phyloP scores from a whole-genome alignment of 2,329 filamentous ascomycete genomes.

The Beauveria varroae region DNA sequence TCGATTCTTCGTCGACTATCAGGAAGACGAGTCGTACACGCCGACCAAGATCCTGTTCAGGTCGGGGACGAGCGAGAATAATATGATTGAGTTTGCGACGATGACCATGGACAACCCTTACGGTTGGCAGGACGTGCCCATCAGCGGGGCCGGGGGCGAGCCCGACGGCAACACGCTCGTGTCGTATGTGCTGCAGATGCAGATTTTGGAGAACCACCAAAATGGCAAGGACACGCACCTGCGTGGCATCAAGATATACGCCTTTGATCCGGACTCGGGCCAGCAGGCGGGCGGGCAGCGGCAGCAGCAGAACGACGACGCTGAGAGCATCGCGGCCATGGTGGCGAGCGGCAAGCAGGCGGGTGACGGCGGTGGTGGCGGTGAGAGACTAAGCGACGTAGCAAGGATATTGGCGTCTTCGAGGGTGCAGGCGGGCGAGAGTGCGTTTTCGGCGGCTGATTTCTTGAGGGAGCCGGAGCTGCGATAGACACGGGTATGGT shows the following conservation, averaged over 20 bases:
- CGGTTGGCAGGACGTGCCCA: conserved; percentile 84
- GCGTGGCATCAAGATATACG: conserved; percentile 81
- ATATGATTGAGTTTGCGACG: conserved; percentile 78
- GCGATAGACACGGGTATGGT: conserved; percentile 19
- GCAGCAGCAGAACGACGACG: conserved; percentile 21
- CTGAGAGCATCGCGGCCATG: conserved; percentile 10
- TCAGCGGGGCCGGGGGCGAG: conserved; percentile 46
- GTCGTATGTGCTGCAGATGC: conserved; percentile 83
- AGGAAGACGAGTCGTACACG: conserved; percentile 91
- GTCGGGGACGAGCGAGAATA: conserved; percentile 85
- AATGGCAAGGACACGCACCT: conserved; percentile 99
- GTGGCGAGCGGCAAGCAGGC: neutral
- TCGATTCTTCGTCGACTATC: conserved; percentile 83
- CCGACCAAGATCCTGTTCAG: conserved; percentile 86
- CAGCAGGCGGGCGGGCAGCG: conserved; percentile 18
- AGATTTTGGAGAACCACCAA: conserved; percentile 93
- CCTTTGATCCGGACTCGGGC: conserved; percentile 43
- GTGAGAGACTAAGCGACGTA: conserved; percentile 21
- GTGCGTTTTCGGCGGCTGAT: conserved; percentile 30
- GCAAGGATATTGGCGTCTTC: conserved; percentile 21
- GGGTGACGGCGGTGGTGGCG: neutral
- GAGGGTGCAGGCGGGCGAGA: conserved; percentile 26
- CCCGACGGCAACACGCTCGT: conserved; percentile 67
- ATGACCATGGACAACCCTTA: conserved; percentile 71
- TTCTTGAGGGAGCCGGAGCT: conserved; percentile 38